Evolutionary conservation across 768 basidiomycete species (phyloP).

Genomic region (Boletellus sp.): DNA sequence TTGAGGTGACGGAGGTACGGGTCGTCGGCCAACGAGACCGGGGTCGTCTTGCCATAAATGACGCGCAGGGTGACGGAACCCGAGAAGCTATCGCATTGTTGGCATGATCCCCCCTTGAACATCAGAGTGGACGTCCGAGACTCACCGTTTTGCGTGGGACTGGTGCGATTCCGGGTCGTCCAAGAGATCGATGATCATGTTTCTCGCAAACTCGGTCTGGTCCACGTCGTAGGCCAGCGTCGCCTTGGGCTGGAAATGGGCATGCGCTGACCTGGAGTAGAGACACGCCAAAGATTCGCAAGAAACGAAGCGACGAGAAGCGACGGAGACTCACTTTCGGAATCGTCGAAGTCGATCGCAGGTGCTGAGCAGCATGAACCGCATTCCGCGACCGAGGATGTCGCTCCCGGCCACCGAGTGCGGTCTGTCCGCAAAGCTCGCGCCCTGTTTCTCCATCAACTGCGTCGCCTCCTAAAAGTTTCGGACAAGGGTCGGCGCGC

Average conservation of each 20-base stretch:
- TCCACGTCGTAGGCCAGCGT: conserved; percentile 44
- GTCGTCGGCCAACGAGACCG: conserved; percentile 13
- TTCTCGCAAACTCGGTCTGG: conserved; percentile 37
- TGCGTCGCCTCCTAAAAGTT: conserved; percentile 40
- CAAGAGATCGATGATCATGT: conserved; percentile 21
- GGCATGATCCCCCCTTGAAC: too few relatives aligned
- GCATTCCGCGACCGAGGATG: conserved; percentile 56
- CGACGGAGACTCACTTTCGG: conserved; percentile 37
- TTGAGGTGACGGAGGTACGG: conserved; percentile 28
- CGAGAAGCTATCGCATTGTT: too few relatives aligned
- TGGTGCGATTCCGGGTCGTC: conserved; percentile 22
- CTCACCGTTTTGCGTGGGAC: conserved; percentile 35
- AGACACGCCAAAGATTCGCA: not conserved
- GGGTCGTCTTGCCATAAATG: conserved; percentile 27
- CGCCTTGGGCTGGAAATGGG: conserved; percentile 49
- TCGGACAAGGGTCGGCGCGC: too few relatives aligned
- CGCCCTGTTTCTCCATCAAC: conserved; percentile 60
- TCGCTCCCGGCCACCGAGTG: conserved; percentile 52
- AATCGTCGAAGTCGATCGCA: conserved; percentile 59
- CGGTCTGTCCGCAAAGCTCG: conserved; percentile 48
- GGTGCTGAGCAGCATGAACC: conserved; percentile 47
- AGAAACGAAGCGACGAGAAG: not conserved
- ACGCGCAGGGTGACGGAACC: conserved; percentile 26
- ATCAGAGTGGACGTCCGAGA: too few relatives aligned
- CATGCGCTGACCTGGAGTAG: conserved; percentile 43